phyloP scores from a whole-genome alignment of 208 protist genomes.

The Crithidia bombi region DNA sequence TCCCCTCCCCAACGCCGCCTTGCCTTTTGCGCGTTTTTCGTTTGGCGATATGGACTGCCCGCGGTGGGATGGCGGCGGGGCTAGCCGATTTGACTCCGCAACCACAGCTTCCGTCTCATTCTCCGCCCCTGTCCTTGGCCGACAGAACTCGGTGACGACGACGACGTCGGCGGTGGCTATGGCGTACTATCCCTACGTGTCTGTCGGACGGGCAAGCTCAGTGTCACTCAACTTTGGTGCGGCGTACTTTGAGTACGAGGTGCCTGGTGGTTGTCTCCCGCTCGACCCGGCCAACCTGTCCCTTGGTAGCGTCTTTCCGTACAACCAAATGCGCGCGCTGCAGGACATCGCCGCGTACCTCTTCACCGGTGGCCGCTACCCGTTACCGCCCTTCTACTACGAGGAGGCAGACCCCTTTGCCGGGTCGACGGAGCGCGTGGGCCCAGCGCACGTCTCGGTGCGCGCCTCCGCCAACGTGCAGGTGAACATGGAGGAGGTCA shows the following conservation, averaged over 20 bases:
- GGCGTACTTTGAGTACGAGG: conserved; percentile 85
- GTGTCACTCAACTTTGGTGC: conserved; percentile 88
- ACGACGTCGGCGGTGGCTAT: conserved; percentile 23
- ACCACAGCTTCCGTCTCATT: background rate
- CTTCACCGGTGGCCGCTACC: conserved; percentile 53
- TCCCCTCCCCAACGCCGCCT: conserved; percentile 5
- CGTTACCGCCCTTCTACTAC: conserved; percentile 84
- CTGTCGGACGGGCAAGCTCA: conserved; percentile 63
- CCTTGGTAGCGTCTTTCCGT: conserved; percentile 79
- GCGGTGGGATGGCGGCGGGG: background rate
- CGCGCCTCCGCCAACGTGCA: conserved; percentile 68
- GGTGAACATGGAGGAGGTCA: conserved; percentile 74
- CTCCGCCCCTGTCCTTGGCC: background rate
- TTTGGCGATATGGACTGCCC: conserved; percentile 7
- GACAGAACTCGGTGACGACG: background rate
- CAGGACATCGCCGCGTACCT: conserved; percentile 84
- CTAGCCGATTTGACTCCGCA: background rate
- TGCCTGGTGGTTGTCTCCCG: conserved; percentile 73
- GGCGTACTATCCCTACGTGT: conserved; percentile 77
- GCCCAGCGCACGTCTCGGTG: conserved; percentile 88
- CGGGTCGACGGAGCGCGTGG: conserved; percentile 65
- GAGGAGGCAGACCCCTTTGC: conserved; percentile 89
- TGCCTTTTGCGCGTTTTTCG: conserved; percentile 6
- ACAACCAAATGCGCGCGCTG: conserved; percentile 90
- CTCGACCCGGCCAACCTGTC: conserved; percentile 80